Evolutionary conservation across 129 eudicot genomes (phyloP), one percentile per base, ranked within the genome.

Genomic region (Centrapalus pauciflorus): DNA sequence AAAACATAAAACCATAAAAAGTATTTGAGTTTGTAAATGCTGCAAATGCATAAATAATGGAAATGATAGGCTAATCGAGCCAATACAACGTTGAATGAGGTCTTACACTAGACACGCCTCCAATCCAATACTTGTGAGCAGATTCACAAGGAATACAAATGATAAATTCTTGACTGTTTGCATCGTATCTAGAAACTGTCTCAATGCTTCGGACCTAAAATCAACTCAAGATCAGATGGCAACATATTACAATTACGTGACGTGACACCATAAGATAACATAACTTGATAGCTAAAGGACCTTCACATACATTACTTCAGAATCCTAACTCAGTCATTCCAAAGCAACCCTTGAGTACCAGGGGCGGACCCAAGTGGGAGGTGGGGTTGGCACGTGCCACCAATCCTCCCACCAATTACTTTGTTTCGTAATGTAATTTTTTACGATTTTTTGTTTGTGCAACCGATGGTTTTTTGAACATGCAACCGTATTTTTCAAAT

Each of bases 311-410:
- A 84, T 93, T 93, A 75, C 96, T 93, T 73, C 99, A 96, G 80
- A 89, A 96, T 13, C 99, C 99, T 81, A 93, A 81, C 75, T 93
- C 99, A 14, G 99, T 93, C 99, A 93, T 93, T n/a, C 96, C 92
- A 74, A 93, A 93, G 86, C 99, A 93, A 40, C 99, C 99, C 54
- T 71, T 84, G 46, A 93, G 43, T 49, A 11, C 59, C 48, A 76
- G 81, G 29, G 75, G n/a, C n/a, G n/a, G n/a, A n/a, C 71, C 59
- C 84, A 90, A 26, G 90, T 78, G 26, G 75, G 81, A 30, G n/a
- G n/a, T n/a, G n/a, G n/a, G n/a, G n/a, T n/a, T n/a, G n/a, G n/a
- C n/a, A n/a, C n/a, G n/a, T n/a, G n/a, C n/a, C n/a, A n/a, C n/a
- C n/a, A n/a, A n/a, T n/a, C n/a, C n/a, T n/a, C n/a, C n/a, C n/a